Base-by-base conservation (phyloP, 305 asterid species). In the Fraxinus sp. region DNA sequence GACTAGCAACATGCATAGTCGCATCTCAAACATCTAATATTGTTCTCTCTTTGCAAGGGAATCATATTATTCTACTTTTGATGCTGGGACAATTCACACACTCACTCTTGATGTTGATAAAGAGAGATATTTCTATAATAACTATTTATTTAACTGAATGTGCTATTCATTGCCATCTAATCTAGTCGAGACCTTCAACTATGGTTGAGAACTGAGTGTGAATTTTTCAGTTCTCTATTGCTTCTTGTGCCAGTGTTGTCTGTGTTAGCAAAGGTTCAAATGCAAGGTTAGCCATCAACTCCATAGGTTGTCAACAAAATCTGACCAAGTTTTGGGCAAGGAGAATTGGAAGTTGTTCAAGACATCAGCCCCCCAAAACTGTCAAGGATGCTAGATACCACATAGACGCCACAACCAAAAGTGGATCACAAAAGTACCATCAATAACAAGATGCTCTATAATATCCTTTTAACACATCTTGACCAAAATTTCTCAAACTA, bases 401-500 rank as follows among this genome's bases (percentile, higher is more conserved):
- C 2, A 49, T 28, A 30, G n/a, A 11, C 1, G 14, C 55, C 66
- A 55, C 64, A 55, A 55, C 3, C 66, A 55, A 55, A 55, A 16
- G 18, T 55, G 66, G 66, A 55, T 7, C 24, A 0, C 66, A 55
- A 7, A 24, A 44, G 33, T 8, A 11, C 73, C 33, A 24, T 59
- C 14, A 9, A 64, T 64, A 24, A 24, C 73, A 3, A 64, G 73
- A 64, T 24, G 8, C 30, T 6, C 35, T 24, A 11, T 64, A 64
- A 64, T 2, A 59, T 20, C 11, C 11, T 37, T 57, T 20, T 6
- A 18, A 64, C 7, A 24, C 1, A 7, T 22, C 73, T 28, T 76
- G 83, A 74, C 18, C 84, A 87, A 87, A 90, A 84, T 64, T 85
- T 81, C 75, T 87, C 84, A 76, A 86, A 79, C 84, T 82, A 82